These are phyloP conservation scores for Naematelia aurantialba DNA, from an alignment of 768 basidiomycete species.

Conservation along the genomic window DNA sequence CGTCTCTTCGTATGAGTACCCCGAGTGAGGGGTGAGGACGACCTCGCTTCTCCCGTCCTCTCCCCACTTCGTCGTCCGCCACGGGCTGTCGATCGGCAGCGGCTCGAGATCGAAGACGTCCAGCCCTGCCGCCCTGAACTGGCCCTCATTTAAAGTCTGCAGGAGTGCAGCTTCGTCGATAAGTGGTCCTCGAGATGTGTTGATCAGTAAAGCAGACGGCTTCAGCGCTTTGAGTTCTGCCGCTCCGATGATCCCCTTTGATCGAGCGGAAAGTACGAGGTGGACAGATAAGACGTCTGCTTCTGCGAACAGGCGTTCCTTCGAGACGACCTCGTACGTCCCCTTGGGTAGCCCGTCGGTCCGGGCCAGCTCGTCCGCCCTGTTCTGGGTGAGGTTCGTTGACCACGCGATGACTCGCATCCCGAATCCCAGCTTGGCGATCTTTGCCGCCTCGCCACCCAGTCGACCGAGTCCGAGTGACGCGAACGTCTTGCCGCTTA, in stretches of 20 bases:
- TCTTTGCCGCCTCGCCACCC: conserved; percentile 59
- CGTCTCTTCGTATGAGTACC: conserved; percentile 15
- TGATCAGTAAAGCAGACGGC: conserved; percentile 60
- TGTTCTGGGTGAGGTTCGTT: conserved; percentile 61
- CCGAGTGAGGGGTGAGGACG: conserved; percentile 24
- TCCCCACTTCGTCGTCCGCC: conserved; percentile 22
- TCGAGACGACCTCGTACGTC: conserved; percentile 31
- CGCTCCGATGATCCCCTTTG: conserved; percentile 10
- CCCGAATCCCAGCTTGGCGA: conserved; percentile 58
- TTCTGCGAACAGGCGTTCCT: conserved; percentile 57
- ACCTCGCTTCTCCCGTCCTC: conserved; percentile 18
- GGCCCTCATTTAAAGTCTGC: conserved; percentile 54
- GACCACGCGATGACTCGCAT: conserved; percentile 66
- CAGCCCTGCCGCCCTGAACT: conserved; percentile 61
- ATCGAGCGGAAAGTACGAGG: conserved; percentile 51
- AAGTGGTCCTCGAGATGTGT: conserved; percentile 65
- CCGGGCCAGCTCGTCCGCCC: conserved; percentile 58
- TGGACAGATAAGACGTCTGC: conserved; percentile 65
- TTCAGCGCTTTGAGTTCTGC: conserved; percentile 55
- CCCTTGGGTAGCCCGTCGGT: conserved; percentile 52
- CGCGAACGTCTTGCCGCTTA: conserved; percentile 58
- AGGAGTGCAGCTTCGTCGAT: conserved; percentile 62
- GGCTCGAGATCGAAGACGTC: conserved; percentile 69
- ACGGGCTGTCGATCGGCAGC: conserved; percentile 15
- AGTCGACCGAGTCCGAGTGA: conserved; percentile 63